Base-by-base conservation (phyloP, 768 basidiomycete species). In the Hortiboletus campestris region DNA sequence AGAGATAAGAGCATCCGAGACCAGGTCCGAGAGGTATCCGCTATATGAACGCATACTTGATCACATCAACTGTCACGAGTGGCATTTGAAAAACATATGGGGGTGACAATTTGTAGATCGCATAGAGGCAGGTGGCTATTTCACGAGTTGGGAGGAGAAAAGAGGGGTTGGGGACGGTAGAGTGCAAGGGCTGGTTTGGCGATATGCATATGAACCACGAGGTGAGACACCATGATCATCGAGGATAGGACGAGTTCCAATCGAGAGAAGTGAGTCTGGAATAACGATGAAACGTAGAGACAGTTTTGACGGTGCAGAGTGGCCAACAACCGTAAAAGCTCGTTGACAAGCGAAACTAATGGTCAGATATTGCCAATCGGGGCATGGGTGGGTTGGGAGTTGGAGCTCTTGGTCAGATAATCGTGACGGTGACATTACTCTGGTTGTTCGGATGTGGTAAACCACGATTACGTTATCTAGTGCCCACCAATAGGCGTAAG, bases 401-500 rank as follows among this genome's bases (percentile, higher is more conserved):
- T 38, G 36, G n/a, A n/a, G 17, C 4, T n/a, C 9, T 6, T 25
- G 6, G 25, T 25, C 4, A 34, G 34, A 34, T 38, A n/a, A 38
- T n/a, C 38, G n/a, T n/a, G 17, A 38, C 16, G 17, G 7, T 38
- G 16, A 16, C 6, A 9, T 8, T 2, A n/a, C 17, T 17, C 6
- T 25, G 25, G 25, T 25, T 25, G 25, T 25, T n/a, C n/a, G n/a
- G n/a, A n/a, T n/a, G n/a, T n/a, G n/a, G n/a, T n/a, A n/a, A n/a
- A n/a, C n/a, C n/a, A 34, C 13, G 19, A 42, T 51, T n/a, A 35
- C 22, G 41, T 42, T 34, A 51, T 41, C 36, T 2, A 19, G 17
- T 17, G n/a, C 17, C 8, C 20, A 43, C 51, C 45, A 55, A 62
- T 57, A 61, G 45, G 46, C 61, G 38, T 53, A 51, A 17, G 7